A percentile compares a stretch with the other conserved stretches of the same genome.
These are phyloP conservation scores for Penicillium sclerotiorum DNA, from an alignment of 2,329 filamentous ascomycete species.

Conservation along the genomic window DNA sequence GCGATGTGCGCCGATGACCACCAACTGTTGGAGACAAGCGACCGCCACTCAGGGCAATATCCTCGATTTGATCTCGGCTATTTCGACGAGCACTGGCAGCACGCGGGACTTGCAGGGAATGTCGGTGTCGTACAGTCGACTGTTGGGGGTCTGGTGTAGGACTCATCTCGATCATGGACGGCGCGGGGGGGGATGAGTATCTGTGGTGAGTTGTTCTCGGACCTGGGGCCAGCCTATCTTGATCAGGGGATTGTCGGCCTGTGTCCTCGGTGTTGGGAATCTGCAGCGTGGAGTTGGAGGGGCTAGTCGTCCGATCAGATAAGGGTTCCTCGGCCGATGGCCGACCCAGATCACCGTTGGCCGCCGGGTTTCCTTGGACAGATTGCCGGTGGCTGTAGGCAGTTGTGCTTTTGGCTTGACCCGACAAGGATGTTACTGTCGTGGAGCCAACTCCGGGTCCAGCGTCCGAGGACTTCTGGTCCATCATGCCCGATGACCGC, in stretches of 20 bases:
- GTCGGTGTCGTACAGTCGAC: constrained; percentile 72
- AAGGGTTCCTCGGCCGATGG: constrained; percentile 35
- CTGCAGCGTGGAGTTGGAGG: constrained; percentile 35
- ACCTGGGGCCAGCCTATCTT: constrained; percentile 31
- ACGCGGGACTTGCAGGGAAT: constrained; percentile 86
- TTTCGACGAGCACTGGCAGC: constrained; percentile 59
- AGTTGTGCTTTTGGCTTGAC: constrained; percentile 30
- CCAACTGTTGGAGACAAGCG: constrained; percentile 75
- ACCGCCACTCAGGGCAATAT: constrained; percentile 67
- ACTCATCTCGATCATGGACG: constrained; percentile 57
- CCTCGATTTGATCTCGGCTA: constrained; percentile 70
- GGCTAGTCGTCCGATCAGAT: constrained; percentile 32
- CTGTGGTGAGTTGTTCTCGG: constrained; percentile 34
- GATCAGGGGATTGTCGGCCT: constrained; percentile 35
- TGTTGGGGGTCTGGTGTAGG: constrained; percentile 58
- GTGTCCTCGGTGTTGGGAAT: constrained; percentile 37
- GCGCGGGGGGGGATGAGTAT: constrained; percentile 54
- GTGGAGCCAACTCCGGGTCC: constrained; percentile 30
- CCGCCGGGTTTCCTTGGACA: constrained; percentile 30
- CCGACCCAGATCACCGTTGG: constrained; percentile 36
- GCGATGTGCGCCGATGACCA: constrained; percentile 73
- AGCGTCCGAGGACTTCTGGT: constrained; percentile 34
- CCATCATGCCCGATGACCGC: constrained; percentile 31
- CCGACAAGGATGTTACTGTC: constrained; percentile 23
- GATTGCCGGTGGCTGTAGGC: constrained; percentile 22